Base-by-base conservation (phyloP, 305 asterid genomes). In the Solanum hybrid region DNA sequence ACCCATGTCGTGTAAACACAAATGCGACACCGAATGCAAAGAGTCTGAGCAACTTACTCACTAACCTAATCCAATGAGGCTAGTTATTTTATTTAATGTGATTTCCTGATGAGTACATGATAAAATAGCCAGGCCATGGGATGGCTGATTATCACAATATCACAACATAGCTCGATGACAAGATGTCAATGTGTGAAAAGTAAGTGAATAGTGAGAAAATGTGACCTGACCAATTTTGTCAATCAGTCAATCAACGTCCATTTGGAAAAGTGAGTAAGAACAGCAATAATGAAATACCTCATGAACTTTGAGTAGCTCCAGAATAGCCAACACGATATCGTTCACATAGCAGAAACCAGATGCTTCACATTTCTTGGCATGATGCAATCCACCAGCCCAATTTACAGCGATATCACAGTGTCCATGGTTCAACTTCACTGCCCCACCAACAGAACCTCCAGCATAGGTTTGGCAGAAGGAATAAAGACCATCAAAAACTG, bases 401-500 rank as follows among this genome's bases (percentile, higher is more conserved):
- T 89, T 89, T 89, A 89, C 72, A 37, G 91, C 91, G 22, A 89
- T 89, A 37, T 89, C 91, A 89, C 89, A 89, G 73, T 85, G 89
- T 32, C 89, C 89, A 75, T 89, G 91, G 86, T 89, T 89, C 38
- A 89, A 56, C 45, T 89, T 89, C 31, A 89, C 91, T 32, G 91
- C 89, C 82, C 91, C 91, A 35, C 91, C 91, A 85, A 89, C 91
- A 72, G 91, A 89, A 72, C 91, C 91, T 32, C 91, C 91, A n/a
- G 91, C 91, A 27, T 89, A 89, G 81, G 91, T 89, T 78, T 89
- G 91, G 69, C 91, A 89, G 38, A 89, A 89, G 31, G 91, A 89
- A 72, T 89, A 89, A 38, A 89, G 89, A 35, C 91, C 91, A 75
- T 89, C 91, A 75, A 89, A 89, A 76, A 89, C 91, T 51, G 91